Evolutionary conservation across 371 early-diverging fungal genomes (phyloP).

Genomic region (Lichtheimia ornata): DNA sequence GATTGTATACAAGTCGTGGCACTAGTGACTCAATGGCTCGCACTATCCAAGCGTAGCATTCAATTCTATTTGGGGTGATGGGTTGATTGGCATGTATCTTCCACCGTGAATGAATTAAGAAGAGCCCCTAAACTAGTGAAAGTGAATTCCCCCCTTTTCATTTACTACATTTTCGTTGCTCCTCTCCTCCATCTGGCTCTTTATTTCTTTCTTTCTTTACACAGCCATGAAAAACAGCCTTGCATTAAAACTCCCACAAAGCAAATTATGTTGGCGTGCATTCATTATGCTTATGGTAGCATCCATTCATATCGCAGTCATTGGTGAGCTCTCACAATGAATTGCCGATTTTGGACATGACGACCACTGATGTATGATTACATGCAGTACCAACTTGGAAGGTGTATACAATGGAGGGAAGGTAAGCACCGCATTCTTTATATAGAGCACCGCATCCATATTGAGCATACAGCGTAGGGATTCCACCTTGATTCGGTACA

Average conservation of each 20-base stretch:
- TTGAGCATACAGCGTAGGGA: conserved; percentile 3
- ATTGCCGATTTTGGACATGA: neutral
- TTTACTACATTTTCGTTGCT: neutral
- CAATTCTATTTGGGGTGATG: too few relatives aligned
- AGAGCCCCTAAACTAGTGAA: neutral
- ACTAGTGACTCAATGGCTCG: too few relatives aligned
- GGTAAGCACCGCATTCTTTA: conserved; percentile 12
- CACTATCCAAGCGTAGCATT: too few relatives aligned
- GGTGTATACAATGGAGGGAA: conserved; percentile 34
- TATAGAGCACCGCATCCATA: too few relatives aligned
- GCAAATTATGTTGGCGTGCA: neutral
- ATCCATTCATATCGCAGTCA: conserved; percentile 6
- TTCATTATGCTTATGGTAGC: neutral
- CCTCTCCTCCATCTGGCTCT: neutral
- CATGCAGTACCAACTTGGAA: conserved; percentile 36
- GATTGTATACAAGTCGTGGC: too few relatives aligned
- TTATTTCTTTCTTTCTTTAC: neutral
- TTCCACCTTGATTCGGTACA: conserved; percentile 25
- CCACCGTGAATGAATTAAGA: too few relatives aligned
- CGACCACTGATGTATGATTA: neutral
- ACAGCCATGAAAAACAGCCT: neutral
- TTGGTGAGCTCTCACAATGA: conserved; percentile 7
- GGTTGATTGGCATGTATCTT: too few relatives aligned
- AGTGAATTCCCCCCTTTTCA: neutral
- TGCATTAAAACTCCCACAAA: neutral